A percentile compares a stretch with the other conserved stretches of the same genome.
These are phyloP conservation scores for Aspergillus affinis DNA, from an alignment of 495 filamentous ascomycete genomes.

Conservation along the genomic window DNA sequence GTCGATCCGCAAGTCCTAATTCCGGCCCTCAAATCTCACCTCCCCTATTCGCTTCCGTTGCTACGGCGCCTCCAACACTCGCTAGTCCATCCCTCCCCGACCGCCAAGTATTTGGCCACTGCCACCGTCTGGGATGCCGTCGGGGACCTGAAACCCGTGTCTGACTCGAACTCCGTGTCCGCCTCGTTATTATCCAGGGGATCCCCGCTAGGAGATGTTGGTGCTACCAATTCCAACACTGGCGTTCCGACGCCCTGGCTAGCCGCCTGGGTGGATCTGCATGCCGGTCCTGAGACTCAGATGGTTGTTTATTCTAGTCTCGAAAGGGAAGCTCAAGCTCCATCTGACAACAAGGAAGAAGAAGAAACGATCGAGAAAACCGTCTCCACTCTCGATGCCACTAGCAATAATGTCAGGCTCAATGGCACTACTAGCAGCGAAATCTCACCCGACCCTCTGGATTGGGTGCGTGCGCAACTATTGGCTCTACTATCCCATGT, in stretches of 20 bases:
- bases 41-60: conserved; percentile 57
- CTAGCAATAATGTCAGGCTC: neutral
- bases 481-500: conserved; percentile 29
- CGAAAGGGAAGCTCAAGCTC: conserved; percentile 30
- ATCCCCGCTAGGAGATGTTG: neutral
- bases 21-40: conserved; percentile 43
- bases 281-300: conserved; percentile 57
- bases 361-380: neutral
- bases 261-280: conserved; percentile 59
- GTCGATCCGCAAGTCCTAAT: conserved; percentile 31
- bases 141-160: neutral
- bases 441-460: conserved; percentile 8
- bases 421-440: neutral
- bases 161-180: neutral
- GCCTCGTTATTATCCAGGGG: conserved; percentile 31
- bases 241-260: conserved; percentile 32
- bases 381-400: conserved; percentile 16
- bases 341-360: neutral
- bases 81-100: conserved; percentile 33
- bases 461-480: conserved; percentile 29
- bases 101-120: conserved; percentile 39
- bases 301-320: conserved; percentile 58
- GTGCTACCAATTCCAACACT: too few relatives aligned
- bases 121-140: too few relatives aligned
- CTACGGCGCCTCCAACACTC: conserved; percentile 59